Base-by-base conservation (phyloP, 2,329 filamentous ascomycete species). In the Sporothrix schenckii region DNA sequence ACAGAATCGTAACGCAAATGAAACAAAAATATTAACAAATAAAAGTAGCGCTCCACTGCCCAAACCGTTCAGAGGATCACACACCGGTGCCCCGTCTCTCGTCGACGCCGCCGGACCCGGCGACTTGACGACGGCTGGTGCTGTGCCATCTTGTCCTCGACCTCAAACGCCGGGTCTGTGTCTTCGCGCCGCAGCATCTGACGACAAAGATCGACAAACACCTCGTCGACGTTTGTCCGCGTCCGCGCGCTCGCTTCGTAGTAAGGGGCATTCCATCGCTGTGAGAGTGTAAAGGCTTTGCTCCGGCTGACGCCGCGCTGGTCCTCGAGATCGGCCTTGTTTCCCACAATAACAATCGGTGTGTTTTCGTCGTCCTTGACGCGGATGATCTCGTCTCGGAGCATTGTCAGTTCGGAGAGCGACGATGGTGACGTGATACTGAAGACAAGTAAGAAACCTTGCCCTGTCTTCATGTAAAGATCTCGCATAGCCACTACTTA, bases 401-500 rank as follows among this genome's bases (percentile, higher is more conserved):
- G 85, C 75, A 92, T 90, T 75, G 88, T 86, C 41, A 97, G 86
- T 80, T 97, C 93, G 75, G 89, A 87, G 53, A 97, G 85, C n/a
- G 92, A 96, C 47, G 92, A 92, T 72, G 87, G 84, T 72, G 92
- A 95, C 21, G 92, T 94, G 77, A 97, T 97, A 80, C 91, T 94
- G 82, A 97, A 97, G 71, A 97, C 93, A 50, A 97, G 86, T 69
- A 97, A 87, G 79, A 97, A 97, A 0, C 93, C 93, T 81, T 97
- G 92, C 69, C 93, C 93, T 52, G 93, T 92, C 79, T 95, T 95
- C 92, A 97, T 96, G 83, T 97, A 95, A 60, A 94, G 84, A 78
- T 95, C 92, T 77, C 92, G 87, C 86, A 88, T 88, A 70, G 86
- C 86, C 75, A 88, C 84, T 88, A 72, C 27, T n/a, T 6, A 49